Evolutionary conservation across 352 stramenopile species (phyloP), one percentile per base, ranked within the genome.

Genomic region (Poterioochromonas sp.): DNA sequence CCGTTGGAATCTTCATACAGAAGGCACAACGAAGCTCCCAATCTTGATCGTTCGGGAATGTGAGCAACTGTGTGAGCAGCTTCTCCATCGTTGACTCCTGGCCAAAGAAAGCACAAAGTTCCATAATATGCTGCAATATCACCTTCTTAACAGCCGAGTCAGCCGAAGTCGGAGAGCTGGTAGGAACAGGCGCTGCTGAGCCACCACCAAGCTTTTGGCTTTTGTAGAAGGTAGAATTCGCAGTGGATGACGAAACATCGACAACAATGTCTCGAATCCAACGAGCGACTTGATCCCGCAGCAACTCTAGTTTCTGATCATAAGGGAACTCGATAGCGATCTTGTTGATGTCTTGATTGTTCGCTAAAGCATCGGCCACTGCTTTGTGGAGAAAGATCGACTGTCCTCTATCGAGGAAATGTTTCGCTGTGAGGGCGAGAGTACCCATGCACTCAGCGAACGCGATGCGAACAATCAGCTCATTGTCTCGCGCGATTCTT

Each of bases 71-170:
- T 26, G 95, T 94, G 41, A 99, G 79, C 18, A 99, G 92, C 44
- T 97, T 94, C 60, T 95, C 91, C 62, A 97, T 87, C 0, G 92
- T 95, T 40, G 90, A 87, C 74, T 98, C 94, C 47, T 89, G 88
- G 0, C 93, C 93, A 83, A 99, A 98, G 82, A 99, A 98, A 29
- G 95, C 89, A 69, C 94, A 98, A 11, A 99, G 85, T 12, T 91
- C 86, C n/a, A 90, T 93, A 62, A 99, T 93, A 81, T 97, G 91
- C 22, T 87, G 81, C 34, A 98, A 85, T n/a, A 98, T 81, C 29
- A 92, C 91, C 37, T 90, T 91, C 81, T 98, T 98, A 20, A 95
- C 89, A 47, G 96, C 85, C 32, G 93, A 96, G 62, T 92, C 80
- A 71, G 5, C 0, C 15, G 65, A 92, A 18, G 87, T 86, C 73